phyloP scores from a whole-genome alignment of 768 basidiomycete species.

The Pluteus cervinus region DNA sequence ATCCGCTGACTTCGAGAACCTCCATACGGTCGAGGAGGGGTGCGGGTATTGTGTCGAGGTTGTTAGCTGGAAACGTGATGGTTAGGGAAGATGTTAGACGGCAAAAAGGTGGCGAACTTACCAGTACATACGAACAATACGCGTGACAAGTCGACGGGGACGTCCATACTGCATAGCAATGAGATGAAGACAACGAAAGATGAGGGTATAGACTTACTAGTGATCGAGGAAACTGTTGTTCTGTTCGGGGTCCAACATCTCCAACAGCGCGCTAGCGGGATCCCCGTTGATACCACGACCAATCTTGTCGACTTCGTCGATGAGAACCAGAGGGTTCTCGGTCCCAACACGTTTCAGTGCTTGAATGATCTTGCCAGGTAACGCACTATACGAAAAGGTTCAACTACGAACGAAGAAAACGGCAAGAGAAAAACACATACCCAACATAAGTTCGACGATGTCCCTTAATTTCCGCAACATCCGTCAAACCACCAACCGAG shows the following conservation, averaged over 20 bases:
- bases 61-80: too few species aligned
- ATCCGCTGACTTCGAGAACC: slow-evolving; percentile 90
- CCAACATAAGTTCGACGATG: slow-evolving; percentile 96
- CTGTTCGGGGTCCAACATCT: slow-evolving; percentile 95
- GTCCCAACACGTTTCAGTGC: slow-evolving; percentile 90
- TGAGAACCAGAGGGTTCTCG: slow-evolving; percentile 90
- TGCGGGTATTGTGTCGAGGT: slow-evolving; percentile 89
- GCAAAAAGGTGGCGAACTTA: too few species aligned
- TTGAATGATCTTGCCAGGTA: slow-evolving; percentile 94
- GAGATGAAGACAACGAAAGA: slow-evolving; percentile 4
- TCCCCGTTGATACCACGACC: slow-evolving; percentile 89
- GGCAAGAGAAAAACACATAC: slow-evolving; percentile 30
- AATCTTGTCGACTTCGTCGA: slow-evolving; percentile 96
- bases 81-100: too few species aligned
- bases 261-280: slow-evolving; percentile 83
- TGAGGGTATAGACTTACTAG: slow-evolving; percentile 54
- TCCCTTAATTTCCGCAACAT: slow-evolving; percentile 99
- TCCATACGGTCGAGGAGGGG: slow-evolving; percentile 96
- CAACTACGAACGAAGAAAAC: slow-evolving; percentile 4
- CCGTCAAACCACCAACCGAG: slow-evolving; percentile 92
- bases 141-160: slow-evolving; percentile 92
- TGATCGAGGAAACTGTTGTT: slow-evolving; percentile 93
- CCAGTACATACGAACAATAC: slow-evolving; percentile 98
- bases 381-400: slow-evolving; percentile 42
- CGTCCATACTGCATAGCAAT: slow-evolving; percentile 68